Percentiles rank a stretch among this genome's conserved stretches.
phyloP scores from a whole-genome alignment of 495 filamentous ascomycete genomes.

The Aspergillus bertholletiae region DNA sequence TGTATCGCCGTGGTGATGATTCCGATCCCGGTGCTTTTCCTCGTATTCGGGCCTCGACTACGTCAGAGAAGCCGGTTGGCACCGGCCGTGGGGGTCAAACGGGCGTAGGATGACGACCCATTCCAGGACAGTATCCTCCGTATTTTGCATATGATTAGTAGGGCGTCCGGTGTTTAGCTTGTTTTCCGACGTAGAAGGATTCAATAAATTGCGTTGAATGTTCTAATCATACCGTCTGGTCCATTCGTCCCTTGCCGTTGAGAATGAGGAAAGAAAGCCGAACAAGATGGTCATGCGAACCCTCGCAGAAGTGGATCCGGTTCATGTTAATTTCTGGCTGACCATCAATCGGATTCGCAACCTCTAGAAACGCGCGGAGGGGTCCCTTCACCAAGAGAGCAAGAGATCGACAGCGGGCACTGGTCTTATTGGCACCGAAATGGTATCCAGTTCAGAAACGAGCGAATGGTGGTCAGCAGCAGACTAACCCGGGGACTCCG shows the following conservation, averaged over 20 bases:
- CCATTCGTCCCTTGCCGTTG: not conserved
- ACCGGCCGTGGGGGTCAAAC: slow-evolving; percentile 7
- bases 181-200: not conserved
- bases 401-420: not conserved
- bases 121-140: not conserved
- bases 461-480: too few relatives aligned
- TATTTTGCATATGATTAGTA: not conserved
- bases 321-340: too few relatives aligned
- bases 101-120: not conserved
- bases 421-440: not conserved
- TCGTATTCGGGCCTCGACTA: slow-evolving; percentile 27
- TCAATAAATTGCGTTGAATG: not conserved
- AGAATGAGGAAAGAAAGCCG: not conserved
- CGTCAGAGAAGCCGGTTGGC: slow-evolving; percentile 29
- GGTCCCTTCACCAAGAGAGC: not conserved
- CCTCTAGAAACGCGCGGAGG: not conserved
- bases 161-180: not conserved
- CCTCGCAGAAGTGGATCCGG: not conserved
- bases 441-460: not conserved
- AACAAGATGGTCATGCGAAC: not conserved
- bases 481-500: not conserved
- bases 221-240: not conserved
- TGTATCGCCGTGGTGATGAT: slow-evolving; percentile 66
- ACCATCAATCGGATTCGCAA: too few relatives aligned
- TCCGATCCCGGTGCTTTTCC: slow-evolving; percentile 58